phyloP scores from a whole-genome alignment of 176 grass and related monocot species.

The Musa schizocarpa region DNA sequence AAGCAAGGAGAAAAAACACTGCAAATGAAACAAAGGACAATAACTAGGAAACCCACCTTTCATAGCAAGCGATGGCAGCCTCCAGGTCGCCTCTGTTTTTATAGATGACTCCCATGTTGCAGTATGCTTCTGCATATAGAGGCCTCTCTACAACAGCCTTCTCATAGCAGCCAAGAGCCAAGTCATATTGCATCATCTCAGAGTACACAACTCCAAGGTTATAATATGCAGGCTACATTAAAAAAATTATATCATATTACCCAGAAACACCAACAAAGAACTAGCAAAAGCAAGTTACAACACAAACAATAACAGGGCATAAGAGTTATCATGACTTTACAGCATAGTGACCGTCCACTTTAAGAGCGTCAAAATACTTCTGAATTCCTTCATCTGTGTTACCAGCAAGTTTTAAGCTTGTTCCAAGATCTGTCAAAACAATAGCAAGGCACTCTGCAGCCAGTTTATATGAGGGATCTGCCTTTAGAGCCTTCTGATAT shows the following conservation, averaged over 20 bases:
- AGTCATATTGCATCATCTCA: slow-evolving; percentile 94
- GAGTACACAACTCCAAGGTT: slow-evolving; percentile 98
- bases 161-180: slow-evolving; percentile 92
- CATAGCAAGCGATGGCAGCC: slow-evolving; percentile 90
- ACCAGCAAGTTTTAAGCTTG: slow-evolving; percentile 87
- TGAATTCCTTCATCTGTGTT: slow-evolving; percentile 95
- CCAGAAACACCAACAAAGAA: neutral
- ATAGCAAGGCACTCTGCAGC: slow-evolving; percentile 82
- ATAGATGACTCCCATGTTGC: slow-evolving; percentile 99
- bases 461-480: slow-evolving; percentile 86
- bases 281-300: neutral
- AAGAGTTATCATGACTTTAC: slow-evolving; percentile 35
- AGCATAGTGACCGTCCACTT: slow-evolving; percentile 84
- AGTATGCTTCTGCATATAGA: slow-evolving; percentile 91
- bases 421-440: slow-evolving; percentile 96
- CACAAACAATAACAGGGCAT: neutral
- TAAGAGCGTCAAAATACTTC: slow-evolving; percentile 91
- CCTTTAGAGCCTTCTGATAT: slow-evolving; percentile 72
- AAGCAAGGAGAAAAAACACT: slow-evolving; percentile 11
- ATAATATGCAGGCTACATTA: slow-evolving; percentile 90
- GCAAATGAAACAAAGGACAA: neutral
- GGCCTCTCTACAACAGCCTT: slow-evolving; percentile 94
- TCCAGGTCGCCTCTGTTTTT: slow-evolving; percentile 96
- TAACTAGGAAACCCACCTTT: slow-evolving; percentile 40
- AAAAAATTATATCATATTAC: neutral